Base-by-base conservation (phyloP, 1,284 basidiomycete species). In the Irpex rosettiformis region DNA sequence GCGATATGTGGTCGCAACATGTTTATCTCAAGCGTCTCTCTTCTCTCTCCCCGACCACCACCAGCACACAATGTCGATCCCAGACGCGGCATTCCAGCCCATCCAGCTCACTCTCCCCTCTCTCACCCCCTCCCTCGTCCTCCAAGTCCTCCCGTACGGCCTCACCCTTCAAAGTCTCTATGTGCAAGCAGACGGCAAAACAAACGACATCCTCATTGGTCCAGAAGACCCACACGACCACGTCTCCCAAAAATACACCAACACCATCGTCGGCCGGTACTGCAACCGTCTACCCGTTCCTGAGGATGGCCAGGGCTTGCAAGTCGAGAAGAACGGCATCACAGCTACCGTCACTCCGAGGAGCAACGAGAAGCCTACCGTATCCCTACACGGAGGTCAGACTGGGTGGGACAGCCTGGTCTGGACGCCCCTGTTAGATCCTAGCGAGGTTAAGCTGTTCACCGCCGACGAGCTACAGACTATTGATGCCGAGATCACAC, bases 141-240 rank as follows among this genome's bases (percentile, higher is more conserved):
- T 86, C 22, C 85, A 87, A 79, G 72, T 89, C 61, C 74, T 89
- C 42, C 86, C 88, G 4, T 75, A 80, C 64, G 87, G 88, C 8
- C 71, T 89, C 59, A 88, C 86, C 10, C 75, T 90, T 58, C 85
- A 89, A 67, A 79, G 81, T 40, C 72, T 89, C 62, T 78, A 83
- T 62, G 80, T 88, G 27, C 83, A 86, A 65, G 79, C 79, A 51
- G 81, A 84, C 65, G 87, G 85, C 52, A 79, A 79, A 85, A 87
- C 85, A 7, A 85, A 89, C 72, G 88, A 90, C 69, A 80, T 91
- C 60, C 80, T 91, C 52, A 77, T 89, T 63, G 88, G 88, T 11
- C 88, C 88, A 28, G 85, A 89, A 73, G 72, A 76, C 29, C 82
- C 86, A 55, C 68, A 77, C 60, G 82, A 78, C 64, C 86, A 89